Base-by-base conservation (phyloP, 2,329 filamentous ascomycete species). In the Colletotrichum noveboracense region DNA sequence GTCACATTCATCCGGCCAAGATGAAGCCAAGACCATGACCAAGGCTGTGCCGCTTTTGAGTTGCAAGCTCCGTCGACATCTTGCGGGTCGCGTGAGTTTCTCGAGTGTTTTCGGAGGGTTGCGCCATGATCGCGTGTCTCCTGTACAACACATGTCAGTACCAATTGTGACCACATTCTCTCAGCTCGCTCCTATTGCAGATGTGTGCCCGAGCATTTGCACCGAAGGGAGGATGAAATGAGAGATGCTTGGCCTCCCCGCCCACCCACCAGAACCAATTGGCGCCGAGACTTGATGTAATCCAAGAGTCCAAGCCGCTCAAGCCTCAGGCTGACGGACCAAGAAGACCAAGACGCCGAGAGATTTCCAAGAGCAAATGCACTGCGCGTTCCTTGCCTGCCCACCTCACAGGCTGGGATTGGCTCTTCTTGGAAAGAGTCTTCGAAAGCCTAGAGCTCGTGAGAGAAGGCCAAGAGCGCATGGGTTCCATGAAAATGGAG, bases 221-320 rank as follows among this genome's bases (percentile, higher is more conserved):
- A 56, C 55, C 55, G 55, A 64, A 67, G 72, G 55, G 62, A 64
- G 55, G 26, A 34, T 58, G 55, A 67, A 62, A 75, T 72, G 30
- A 72, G 48, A 52, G 38, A 48, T 71, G 70, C 56, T 75, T 68
- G 73, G 58, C 70, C 70, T 48, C 48, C n/a, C 24, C 73, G 58
- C 56, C 62, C 36, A 36, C 66, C 58, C 58, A 21, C 58, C 30
- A 64, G 30, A 26, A 30, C 55, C 30, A 28, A n/a, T 73, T 64
- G 73, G 64, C 64, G 64, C 73, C 43, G 70, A 68, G 64, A 66
- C 70, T 72, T 69, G 70, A 75, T 75, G 73, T 73, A 75, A 75
- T 75, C 73, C 70, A 75, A 73, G 70, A 66, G 36, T 34, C 58
- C 62, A 69, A 72, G 61, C 18, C 48, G 64, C 48, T 60, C 64